Conservation (phyloP, 768 basidiomycete species). For the Lactifluus rugatus region DNA sequence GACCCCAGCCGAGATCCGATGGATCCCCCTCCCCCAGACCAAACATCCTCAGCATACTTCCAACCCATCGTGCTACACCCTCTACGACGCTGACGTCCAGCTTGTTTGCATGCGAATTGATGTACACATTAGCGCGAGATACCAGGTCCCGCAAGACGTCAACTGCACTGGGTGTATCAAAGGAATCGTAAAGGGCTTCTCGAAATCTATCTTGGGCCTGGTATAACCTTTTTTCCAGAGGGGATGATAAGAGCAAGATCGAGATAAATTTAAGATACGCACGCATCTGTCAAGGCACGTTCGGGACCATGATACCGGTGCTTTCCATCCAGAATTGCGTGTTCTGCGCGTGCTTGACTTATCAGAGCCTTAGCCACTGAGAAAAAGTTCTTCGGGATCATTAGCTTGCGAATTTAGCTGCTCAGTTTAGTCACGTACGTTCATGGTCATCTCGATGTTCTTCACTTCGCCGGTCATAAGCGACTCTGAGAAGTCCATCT, state of each 20-base stretch:
- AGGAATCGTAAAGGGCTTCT: constrained; percentile 86
- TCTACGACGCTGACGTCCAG: constrained; percentile 56
- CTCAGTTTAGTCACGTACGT: constrained; percentile 42
- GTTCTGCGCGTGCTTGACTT: constrained; percentile 42
- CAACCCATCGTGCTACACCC: constrained; percentile 57
- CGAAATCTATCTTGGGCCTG: constrained; percentile 72
- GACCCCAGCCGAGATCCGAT: constrained; percentile 79
- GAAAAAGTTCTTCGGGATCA: constrained; percentile 77
- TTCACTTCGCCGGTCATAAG: constrained; percentile 85
- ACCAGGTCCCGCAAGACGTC: constrained; percentile 71
- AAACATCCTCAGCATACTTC: constrained; percentile 67
- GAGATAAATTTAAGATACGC: constrained; percentile 19
- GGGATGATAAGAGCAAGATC: constrained; percentile 4
- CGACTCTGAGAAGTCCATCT: constrained; percentile 89
- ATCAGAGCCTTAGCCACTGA: constrained; percentile 74
- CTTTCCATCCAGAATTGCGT: constrained; percentile 43
- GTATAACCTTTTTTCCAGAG: constrained; percentile 44
- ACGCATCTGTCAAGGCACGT: constrained; percentile 58
- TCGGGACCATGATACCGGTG: constrained; percentile 64
- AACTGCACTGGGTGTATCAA: constrained; percentile 86
- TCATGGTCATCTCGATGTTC: constrained; percentile 71
- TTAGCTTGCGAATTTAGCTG: background rate
- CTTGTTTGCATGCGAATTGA: constrained; percentile 52
- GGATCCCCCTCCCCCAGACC: constrained; percentile 66
- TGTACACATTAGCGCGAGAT: constrained; percentile 80